phyloP scores from a whole-genome alignment of 257 asterid species.

The Solanum gracilifrons region DNA sequence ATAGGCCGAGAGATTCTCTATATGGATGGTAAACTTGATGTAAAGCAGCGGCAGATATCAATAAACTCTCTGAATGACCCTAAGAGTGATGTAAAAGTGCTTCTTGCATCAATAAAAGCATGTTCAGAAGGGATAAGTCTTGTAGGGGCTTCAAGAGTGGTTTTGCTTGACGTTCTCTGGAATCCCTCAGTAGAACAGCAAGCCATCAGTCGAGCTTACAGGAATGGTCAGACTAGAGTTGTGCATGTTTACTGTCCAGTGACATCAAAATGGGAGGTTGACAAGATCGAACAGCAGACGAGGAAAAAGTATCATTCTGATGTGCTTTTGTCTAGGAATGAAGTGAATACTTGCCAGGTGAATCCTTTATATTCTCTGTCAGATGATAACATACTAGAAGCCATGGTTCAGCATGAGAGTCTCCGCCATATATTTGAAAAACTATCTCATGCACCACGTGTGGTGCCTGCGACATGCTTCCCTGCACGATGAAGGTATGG shows the following conservation, averaged over 20 bases:
- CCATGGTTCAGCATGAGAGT: conserved; percentile 25
- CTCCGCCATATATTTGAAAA: conserved; percentile 22
- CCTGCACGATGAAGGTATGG: neutral
- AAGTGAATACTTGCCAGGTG: neutral
- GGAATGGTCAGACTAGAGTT: conserved; percentile 59
- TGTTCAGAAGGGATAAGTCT: conserved; percentile 73
- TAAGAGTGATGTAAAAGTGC: conserved; percentile 33
- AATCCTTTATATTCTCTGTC: neutral
- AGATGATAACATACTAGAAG: conserved; percentile 43
- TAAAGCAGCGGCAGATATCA: conserved; percentile 29
- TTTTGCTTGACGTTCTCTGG: conserved; percentile 70
- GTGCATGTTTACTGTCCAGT: conserved; percentile 62
- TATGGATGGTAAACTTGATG: conserved; percentile 34
- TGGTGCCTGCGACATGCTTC: neutral
- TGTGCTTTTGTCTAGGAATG: conserved; percentile 32
- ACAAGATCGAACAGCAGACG: conserved; percentile 29
- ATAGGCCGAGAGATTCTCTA: conserved; percentile 50
- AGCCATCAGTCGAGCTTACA: conserved; percentile 68
- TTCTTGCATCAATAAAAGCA: conserved; percentile 61
- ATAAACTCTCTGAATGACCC: conserved; percentile 40
- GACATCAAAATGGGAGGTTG: conserved; percentile 32
- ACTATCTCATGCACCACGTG: conserved; percentile 35
- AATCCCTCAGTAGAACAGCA: conserved; percentile 65
- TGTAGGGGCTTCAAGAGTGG: conserved; percentile 79
- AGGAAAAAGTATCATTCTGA: conserved; percentile 40